Base-by-base conservation (phyloP, 495 filamentous ascomycete species). In the Aspergillus panamensis region DNA sequence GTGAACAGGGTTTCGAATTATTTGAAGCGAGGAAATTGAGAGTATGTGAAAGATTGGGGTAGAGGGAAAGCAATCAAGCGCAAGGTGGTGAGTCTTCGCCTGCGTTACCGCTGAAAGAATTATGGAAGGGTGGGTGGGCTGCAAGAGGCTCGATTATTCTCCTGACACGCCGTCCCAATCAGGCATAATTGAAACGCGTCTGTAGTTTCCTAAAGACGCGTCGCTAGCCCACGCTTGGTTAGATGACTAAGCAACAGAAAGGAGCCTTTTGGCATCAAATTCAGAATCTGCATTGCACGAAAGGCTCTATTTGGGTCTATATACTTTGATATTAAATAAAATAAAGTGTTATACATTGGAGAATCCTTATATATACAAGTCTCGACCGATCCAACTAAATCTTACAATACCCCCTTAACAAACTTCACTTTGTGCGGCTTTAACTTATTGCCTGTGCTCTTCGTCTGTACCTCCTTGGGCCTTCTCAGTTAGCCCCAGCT, bases 161-260 rank as follows among this genome's bases (percentile, higher is more conserved):
- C 32, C 50, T 40, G 42, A 62, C 60, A 57, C 69, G 70, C 48
- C 54, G 42, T 63, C 72, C 69, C 58, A 59, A 76, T 71, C 50
- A 16, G 72, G 73, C 60, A 74, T 59, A 69, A 76, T 76, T 76
- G 65, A 49, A 64, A 69, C 72, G 73, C 72, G 73, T 71, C 43
- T 17, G 3, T 10, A 19, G 33, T 53, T 49, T 43, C 53, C 45
- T 32, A 45, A 8, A 39, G 51, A 66, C 65, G 65, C 65, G 65
- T 63, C 44, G 44, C 43, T n/a, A 37, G 13, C 54, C 35, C 47
- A 50, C 51, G 5, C 25, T 5, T 21, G 45, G 21, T 49, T 32
- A 31, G 51, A 57, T 63, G 59, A 61, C 48, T 66, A 55, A 61
- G 57, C 60, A 10, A 33, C 6, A 37, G 13, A 14, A 21, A 20